Evolutionary conservation across 2,329 filamentous ascomycete species (phyloP).

Genomic region (Lachnellula occidentalis): DNA sequence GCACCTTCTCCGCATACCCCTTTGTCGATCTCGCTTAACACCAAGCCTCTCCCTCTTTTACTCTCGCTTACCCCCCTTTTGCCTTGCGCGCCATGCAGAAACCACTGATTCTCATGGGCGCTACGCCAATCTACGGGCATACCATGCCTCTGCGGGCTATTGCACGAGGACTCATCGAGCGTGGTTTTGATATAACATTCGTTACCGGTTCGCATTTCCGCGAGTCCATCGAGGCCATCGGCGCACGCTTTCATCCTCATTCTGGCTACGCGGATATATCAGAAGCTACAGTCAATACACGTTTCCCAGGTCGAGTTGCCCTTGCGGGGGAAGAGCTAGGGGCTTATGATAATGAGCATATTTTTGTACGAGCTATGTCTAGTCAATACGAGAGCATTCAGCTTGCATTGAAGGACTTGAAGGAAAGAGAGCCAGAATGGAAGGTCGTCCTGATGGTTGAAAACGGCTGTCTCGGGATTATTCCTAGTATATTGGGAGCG

Average conservation of each 20-base stretch:
- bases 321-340: conserved; percentile 22
- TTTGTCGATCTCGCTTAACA: too few species aligned
- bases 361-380: conserved; percentile 32
- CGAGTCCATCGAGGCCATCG: conserved; percentile 31
- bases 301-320: conserved; percentile 1
- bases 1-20: too few species aligned
- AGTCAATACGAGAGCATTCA: conserved; percentile 30
- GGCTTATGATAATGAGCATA: conserved; percentile 29
- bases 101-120: not conserved
- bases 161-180: conserved; percentile 20
- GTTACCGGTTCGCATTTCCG: conserved; percentile 36
- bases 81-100: not conserved
- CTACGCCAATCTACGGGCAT: conserved; percentile 11
- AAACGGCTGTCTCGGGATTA: conserved; percentile 32
- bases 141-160: conserved; percentile 8
- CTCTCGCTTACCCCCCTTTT: not conserved
- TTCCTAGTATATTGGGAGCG: conserved; percentile 36
- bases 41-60: not conserved
- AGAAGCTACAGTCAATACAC: not conserved
- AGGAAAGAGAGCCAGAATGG: conserved; percentile 28
- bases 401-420: conserved; percentile 31
- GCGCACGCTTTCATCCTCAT: conserved; percentile 34
- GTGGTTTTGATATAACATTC: conserved; percentile 39
- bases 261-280: conserved; percentile 16
- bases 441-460: conserved; percentile 40